These are phyloP conservation scores for Bassia scoparia DNA, from an alignment of 148 eudicot species.

Conservation along the genomic window DNA sequence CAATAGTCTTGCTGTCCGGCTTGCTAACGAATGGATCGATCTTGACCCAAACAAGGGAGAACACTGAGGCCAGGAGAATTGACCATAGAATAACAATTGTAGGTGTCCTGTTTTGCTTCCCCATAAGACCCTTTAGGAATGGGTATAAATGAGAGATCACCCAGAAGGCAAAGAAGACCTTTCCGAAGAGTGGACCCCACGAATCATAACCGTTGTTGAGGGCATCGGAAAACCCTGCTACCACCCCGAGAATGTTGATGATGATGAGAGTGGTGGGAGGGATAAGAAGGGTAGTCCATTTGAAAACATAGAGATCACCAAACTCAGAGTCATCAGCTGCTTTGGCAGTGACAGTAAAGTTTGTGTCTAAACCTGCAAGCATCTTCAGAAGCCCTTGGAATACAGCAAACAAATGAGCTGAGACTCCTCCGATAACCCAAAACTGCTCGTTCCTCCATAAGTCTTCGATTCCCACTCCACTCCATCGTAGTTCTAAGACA, in stretches of 20 bases:
- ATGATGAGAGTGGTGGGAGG: slow-evolving; percentile 90
- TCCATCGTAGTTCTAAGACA: slow-evolving; percentile 89
- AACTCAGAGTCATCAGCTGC: slow-evolving; percentile 81
- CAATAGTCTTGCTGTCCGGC: slow-evolving; percentile 33
- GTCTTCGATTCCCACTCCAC: slow-evolving; percentile 87
- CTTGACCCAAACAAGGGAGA: slow-evolving; percentile 97
- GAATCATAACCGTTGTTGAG: slow-evolving; percentile 84
- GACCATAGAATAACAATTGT: slow-evolving; percentile 94
- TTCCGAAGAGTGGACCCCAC: slow-evolving; percentile 96
- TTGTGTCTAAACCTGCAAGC: slow-evolving; percentile 83
- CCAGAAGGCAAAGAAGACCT: slow-evolving; percentile 87
- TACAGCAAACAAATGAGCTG: slow-evolving; percentile 91
- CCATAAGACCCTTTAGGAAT: slow-evolving; percentile 97
- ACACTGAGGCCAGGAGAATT: slow-evolving; percentile 90
- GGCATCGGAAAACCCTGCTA: slow-evolving; percentile 94
- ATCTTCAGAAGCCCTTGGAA: slow-evolving; percentile 94
- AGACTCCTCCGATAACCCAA: slow-evolving; percentile 98
- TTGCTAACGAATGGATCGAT: slow-evolving; percentile 81
- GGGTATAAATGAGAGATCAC: slow-evolving; percentile 94
- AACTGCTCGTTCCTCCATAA: slow-evolving; percentile 96
- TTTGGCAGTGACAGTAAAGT: slow-evolving; percentile 91
- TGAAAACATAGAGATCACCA: slow-evolving; percentile 81
- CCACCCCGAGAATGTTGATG: slow-evolving; percentile 83
- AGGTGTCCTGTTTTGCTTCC: slow-evolving; percentile 90
- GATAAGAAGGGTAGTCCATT: slow-evolving; percentile 95